Evolutionary conservation across 1,284 basidiomycete genomes (phyloP).

Genomic region (Fistulinella staudtii): DNA sequence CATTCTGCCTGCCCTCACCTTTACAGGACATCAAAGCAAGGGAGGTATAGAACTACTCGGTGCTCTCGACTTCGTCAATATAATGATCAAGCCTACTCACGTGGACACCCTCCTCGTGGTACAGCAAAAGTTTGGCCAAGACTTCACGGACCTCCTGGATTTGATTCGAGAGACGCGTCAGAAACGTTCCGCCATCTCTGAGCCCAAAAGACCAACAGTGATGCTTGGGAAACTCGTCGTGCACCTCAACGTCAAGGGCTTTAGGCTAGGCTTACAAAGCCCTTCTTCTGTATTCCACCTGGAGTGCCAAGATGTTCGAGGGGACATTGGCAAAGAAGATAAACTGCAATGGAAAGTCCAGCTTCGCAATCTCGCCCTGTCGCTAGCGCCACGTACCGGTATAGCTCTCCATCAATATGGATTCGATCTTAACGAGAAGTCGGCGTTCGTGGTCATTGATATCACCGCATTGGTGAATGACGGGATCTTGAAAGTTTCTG

Average conservation of each 20-base stretch:
- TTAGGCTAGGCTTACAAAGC: conserved; percentile 73
- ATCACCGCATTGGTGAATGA: conserved; percentile 38
- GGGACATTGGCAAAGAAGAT: conserved; percentile 47
- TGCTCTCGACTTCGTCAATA: conserved; percentile 62
- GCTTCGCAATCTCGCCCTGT: conserved; percentile 69
- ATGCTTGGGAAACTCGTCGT: conserved; percentile 37
- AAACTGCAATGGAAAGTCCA: conserved; percentile 56
- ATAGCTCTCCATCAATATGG: conserved; percentile 32
- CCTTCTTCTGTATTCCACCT: conserved; percentile 66
- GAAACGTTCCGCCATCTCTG: conserved; percentile 31
- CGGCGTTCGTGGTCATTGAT: conserved; percentile 82
- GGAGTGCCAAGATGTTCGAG: conserved; percentile 70
- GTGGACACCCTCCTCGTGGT: conserved; percentile 78
- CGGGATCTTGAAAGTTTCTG: conserved; percentile 48
- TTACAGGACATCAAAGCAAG: conserved; percentile 55
- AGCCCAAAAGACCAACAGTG: conserved; percentile 11
- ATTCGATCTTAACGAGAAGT: conserved; percentile 61
- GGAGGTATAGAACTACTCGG: conserved; percentile 50
- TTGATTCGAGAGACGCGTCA: conserved; percentile 58
- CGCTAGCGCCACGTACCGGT: conserved; percentile 58
- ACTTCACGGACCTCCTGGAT: conserved; percentile 75
- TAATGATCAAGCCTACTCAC: conserved; percentile 73
- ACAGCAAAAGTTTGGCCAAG: conserved; percentile 81
- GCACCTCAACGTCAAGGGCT: conserved; percentile 68
- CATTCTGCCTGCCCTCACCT: conserved; percentile 58